These are phyloP conservation scores for Stenogyne calaminthoides DNA, from an alignment of 305 asterid genomes.

Conservation along the genomic window DNA sequence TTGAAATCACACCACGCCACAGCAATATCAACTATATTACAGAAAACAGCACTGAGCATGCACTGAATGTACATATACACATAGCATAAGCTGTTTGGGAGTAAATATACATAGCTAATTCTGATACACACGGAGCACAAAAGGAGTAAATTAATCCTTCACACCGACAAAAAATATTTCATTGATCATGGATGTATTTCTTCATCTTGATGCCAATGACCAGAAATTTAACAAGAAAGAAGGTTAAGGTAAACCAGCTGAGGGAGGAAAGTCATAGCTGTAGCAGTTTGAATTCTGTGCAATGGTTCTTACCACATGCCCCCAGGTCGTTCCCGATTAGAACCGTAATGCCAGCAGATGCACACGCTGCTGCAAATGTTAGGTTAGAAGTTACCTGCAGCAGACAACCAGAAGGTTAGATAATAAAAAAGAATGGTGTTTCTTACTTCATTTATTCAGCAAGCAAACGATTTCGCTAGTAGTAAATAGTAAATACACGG, in stretches of 20 bases:
- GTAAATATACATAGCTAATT: slow-evolving; percentile 15
- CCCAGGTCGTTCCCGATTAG: slow-evolving; percentile 54
- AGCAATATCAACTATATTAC: slow-evolving; percentile 7
- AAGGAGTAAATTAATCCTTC: slow-evolving; percentile 14
- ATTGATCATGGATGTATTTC: not conserved
- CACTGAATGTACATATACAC: slow-evolving; percentile 11
- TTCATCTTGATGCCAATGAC: slow-evolving; percentile 60
- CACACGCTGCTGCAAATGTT: slow-evolving; percentile 64
- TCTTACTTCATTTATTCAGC: not conserved
- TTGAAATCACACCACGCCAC: not conserved
- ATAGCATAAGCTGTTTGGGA: slow-evolving; percentile 15
- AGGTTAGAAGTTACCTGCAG: slow-evolving; percentile 59
- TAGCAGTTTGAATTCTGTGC: slow-evolving; percentile 57
- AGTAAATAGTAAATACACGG: not conserved
- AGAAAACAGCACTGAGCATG: slow-evolving; percentile 14
- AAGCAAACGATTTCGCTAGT: not conserved
- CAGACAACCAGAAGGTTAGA: slow-evolving; percentile 7
- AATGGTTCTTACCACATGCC: slow-evolving; percentile 48
- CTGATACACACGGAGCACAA: slow-evolving; percentile 21
- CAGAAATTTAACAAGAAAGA: slow-evolving; percentile 58
- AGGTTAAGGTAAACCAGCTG: slow-evolving; percentile 55
- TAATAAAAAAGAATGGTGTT: not conserved
- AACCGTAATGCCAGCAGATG: slow-evolving; percentile 69
- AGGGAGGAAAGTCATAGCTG: slow-evolving; percentile 68
- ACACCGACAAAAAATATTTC: slow-evolving; percentile 13